Base-by-base conservation (phyloP, 2,329 filamentous ascomycete species). In the Talaromyces rugulosus region DNA sequence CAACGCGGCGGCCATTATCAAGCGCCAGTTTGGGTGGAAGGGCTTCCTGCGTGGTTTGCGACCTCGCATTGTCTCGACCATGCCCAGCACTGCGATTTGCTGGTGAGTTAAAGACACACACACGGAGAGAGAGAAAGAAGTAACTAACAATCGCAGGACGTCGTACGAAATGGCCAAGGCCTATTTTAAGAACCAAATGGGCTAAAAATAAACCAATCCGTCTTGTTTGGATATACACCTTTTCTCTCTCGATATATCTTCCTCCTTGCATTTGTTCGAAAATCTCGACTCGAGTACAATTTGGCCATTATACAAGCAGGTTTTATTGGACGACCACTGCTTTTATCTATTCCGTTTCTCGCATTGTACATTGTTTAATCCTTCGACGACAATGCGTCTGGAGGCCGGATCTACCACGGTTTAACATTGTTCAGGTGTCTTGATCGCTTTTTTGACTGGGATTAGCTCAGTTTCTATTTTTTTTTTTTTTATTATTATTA, bases 41-140 rank as follows among this genome's bases (percentile, higher is more conserved):
- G 95, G 95, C 3, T 99, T 98, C 78, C 93, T 97, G 80, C 93
- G 96, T 74, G 95, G 95, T 51, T 86, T 97, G 73, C 88, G 90
- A 69, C 95, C 95, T 54, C 85, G 95, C 71, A 89, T 99, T 55
- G 88, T 99, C 65, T 97, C 93, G 11, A 96, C 95, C 1, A 98
- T 98, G 90, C 95, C 95, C 23, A 97, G 93, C 79, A 99, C 95
- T 36, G 95, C 95, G n/a, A 99, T 99, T 72, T 99, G 95, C 83
- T 99, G 95, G 95, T 95, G 75, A 72, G 83, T 77, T 57, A 27
- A 58, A 36, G 9, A 27, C 28, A 36, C 14, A 36, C 12, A 40
- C 36, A n/a, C 55, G 30, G 5, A 11, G 5, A 27, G 12, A 27
- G 14, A 47, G 4, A 23, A 23, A 51, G 16, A 27, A 30, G 23